Evolutionary conservation across 345 rosid species (phyloP).

Genomic region (Eutrema heterophyllum): DNA sequence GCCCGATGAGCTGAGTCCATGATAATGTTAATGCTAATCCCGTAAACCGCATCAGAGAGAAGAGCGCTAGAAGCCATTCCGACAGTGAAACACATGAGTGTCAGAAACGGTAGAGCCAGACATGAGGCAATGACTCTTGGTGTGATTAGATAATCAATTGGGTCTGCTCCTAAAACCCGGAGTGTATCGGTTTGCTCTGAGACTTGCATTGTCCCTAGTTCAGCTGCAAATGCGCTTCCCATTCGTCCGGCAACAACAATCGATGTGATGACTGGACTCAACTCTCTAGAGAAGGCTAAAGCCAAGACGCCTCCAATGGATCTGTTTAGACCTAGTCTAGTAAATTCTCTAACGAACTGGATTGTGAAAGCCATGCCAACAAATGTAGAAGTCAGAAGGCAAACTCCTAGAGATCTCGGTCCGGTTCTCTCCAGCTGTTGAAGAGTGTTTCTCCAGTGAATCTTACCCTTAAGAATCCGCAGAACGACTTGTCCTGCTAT

Average conservation of each 20-base stretch:
- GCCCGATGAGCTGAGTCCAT: conserved; percentile 76
- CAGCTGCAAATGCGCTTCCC: conserved; percentile 86
- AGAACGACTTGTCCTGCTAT: conserved; percentile 64
- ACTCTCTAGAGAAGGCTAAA: conserved; percentile 75
- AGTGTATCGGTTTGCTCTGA: conserved; percentile 79
- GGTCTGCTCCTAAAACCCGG: conserved; percentile 69
- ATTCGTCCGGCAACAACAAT: conserved; percentile 79
- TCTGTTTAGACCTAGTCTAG: conserved; percentile 66
- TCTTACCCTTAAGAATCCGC: conserved; percentile 55
- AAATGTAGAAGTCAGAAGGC: conserved; percentile 75
- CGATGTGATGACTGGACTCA: conserved; percentile 80
- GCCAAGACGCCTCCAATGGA: conserved; percentile 86
- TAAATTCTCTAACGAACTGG: conserved; percentile 84
- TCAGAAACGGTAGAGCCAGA: conserved; percentile 64
- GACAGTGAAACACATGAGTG: conserved; percentile 73
- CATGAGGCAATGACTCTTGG: conserved; percentile 76
- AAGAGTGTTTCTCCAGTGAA: conserved; percentile 74
- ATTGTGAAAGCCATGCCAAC: conserved; percentile 90
- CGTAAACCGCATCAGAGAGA: conserved; percentile 69
- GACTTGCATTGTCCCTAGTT: conserved; percentile 86
- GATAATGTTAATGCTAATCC: conserved; percentile 65
- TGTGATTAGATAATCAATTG: conserved; percentile 65
- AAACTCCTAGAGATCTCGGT: conserved; percentile 74
- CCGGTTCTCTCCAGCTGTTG: conserved; percentile 85
- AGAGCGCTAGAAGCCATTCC: conserved; percentile 84